Evolutionary conservation across 1,284 basidiomycete species (phyloP), one percentile per base, ranked within the genome.

Genomic region (Cryptococcus sp.): DNA sequence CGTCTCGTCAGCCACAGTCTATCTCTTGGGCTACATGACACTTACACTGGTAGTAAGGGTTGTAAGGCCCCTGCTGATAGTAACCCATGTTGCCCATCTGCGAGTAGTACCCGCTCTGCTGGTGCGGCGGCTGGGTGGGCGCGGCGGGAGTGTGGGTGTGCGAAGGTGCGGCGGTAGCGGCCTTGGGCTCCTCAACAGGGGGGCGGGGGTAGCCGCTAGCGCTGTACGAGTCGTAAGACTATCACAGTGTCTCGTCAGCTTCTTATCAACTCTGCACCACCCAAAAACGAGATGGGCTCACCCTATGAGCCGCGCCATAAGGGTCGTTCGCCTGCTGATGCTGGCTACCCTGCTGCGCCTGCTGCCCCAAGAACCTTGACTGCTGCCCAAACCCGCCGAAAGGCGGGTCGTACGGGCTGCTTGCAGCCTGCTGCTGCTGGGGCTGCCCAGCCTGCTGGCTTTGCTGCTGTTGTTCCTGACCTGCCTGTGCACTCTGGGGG

Each of bases 41-140:
- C 75, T 65, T 53, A 76, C 74, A 78, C 60, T 77, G 76, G 67
- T 75, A 77, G 72, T 78, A 78, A 15, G 76, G 76, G 72, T 78
- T 78, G 75, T 78, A 78, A 21, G 76, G 76, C 46, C 67, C 72
- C 40, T 69, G 62, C 53, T 71, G 71, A 65, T 78, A 77, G 66
- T 76, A 77, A 37, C 71, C 71, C 72, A 76, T 73, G 66, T 73
- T 73, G 60, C 67, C 63, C 57, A 73, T 61, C 35, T 69, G 65
- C 28, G 67, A 69, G 67, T 77, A 77, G 68, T 75, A 77, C 33
- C 65, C 66, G 57, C 62, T 66, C 66, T 76, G 73, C 60, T 78
- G 76, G 57, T 70, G 69, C 39, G 66, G 68, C n/a, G 68, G 64
- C 46, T 73, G 73, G 16, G 63, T 64, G n/a, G 70, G 69, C 3